Evolutionary conservation across 169 alveolate species (phyloP).

Genomic region (Cryptosporidium sp.): DNA sequence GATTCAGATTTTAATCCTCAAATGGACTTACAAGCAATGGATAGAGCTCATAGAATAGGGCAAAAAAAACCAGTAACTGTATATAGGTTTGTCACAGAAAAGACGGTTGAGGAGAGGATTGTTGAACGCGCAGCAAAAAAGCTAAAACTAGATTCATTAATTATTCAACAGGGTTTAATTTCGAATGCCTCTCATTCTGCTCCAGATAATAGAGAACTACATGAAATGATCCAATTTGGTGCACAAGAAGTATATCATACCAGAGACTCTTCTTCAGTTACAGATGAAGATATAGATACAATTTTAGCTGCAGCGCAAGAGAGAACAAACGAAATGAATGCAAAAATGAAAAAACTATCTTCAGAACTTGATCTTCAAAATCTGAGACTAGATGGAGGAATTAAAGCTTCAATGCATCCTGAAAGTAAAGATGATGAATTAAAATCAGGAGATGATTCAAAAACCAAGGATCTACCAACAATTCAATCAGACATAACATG

Average conservation of each 20-base stretch:
- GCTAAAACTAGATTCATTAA: conserved; percentile 87
- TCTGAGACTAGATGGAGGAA: conserved; percentile 84
- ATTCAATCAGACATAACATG: conserved; percentile 77
- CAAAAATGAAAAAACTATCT: conserved; percentile 83
- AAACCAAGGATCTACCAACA: conserved; percentile 55
- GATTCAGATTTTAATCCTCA: conserved; percentile 92
- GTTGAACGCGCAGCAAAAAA: conserved; percentile 89
- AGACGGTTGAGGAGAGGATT: conserved; percentile 90
- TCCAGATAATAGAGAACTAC: conserved; percentile 89
- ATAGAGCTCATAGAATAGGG: conserved; percentile 93
- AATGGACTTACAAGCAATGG: conserved; percentile 92
- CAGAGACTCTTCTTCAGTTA: conserved; percentile 84
- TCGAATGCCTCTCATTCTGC: conserved; percentile 77
- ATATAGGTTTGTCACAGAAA: conserved; percentile 87
- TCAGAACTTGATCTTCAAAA: conserved; percentile 81
- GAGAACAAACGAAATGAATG: conserved; percentile 90
- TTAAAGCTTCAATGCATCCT: conserved; percentile 80
- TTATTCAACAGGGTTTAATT: conserved; percentile 86
- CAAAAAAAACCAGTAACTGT: conserved; percentile 87
- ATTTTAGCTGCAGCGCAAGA: conserved; percentile 89
- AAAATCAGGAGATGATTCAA: conserved; percentile 73
- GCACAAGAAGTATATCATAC: conserved; percentile 92
- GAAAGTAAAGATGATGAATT: conserved; percentile 71
- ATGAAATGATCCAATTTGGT: conserved; percentile 90
- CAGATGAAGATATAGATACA: conserved; percentile 90